Percentiles rank a stretch among this genome's conserved stretches.
phyloP scores from a whole-genome alignment of 495 filamentous ascomycete species.

The Hyaloscypha variabilis region DNA sequence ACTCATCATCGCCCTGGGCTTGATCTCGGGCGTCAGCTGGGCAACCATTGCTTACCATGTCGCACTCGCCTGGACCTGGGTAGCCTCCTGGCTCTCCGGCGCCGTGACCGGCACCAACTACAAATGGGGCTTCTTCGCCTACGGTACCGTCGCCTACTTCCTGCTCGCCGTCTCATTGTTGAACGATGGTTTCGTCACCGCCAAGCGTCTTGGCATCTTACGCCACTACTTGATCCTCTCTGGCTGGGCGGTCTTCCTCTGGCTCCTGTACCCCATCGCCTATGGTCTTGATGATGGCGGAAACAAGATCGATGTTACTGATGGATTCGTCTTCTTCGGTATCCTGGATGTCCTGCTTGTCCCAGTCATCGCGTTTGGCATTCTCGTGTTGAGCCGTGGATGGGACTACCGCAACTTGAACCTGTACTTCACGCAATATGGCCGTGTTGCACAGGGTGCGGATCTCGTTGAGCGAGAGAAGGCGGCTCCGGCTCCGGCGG shows the following conservation, averaged over 20 bases:
- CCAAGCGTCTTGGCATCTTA: conserved; percentile 52
- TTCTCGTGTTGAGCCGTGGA: conserved; percentile 42
- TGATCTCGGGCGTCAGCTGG: conserved; percentile 64
- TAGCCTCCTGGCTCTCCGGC: conserved; percentile 62
- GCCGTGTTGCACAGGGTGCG: conserved; percentile 45
- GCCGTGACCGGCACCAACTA: conserved; percentile 59
- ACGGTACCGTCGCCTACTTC: conserved; percentile 60
- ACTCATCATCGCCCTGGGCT: conserved; percentile 59
- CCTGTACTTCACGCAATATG: conserved; percentile 56
- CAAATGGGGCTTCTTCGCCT: conserved; percentile 72
- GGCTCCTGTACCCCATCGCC: conserved; percentile 68
- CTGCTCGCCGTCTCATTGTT: conserved; percentile 60
- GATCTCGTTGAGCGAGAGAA: conserved; percentile 42
- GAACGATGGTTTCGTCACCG: conserved; percentile 54
- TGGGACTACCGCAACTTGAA: conserved; percentile 53
- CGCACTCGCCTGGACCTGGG: conserved; percentile 60
- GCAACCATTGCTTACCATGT: conserved; percentile 64
- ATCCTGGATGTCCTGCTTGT: conserved; percentile 67
- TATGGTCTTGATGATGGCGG: conserved; percentile 71
- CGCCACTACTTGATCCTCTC: conserved; percentile 55
- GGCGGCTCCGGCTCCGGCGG: conserved; percentile 5
- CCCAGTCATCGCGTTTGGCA: conserved; percentile 51
- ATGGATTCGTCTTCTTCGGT: conserved; percentile 70
- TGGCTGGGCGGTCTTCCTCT: conserved; percentile 56
- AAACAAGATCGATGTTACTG: conserved; percentile 65